Evolutionary conservation across 495 filamentous ascomycete genomes (phyloP), one percentile per base, ranked within the genome.

Genomic region (Xeromyces bisporus): DNA sequence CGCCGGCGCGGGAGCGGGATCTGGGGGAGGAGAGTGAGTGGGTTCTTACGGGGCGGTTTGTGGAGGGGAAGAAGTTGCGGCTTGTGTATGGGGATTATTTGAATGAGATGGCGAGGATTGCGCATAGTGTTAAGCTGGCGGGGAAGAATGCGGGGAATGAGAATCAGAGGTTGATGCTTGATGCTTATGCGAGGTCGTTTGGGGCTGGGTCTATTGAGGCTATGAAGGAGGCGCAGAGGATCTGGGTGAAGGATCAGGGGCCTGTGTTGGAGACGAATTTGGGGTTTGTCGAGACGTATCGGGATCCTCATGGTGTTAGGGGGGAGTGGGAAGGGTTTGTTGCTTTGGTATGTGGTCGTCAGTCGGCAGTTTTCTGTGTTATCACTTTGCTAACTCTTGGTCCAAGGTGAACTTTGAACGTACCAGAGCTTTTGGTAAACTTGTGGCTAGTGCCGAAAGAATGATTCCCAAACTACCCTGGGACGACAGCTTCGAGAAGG

Each of bases 251-350:
- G 31, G 86, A 97, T 40, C 80, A 86, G 36, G 77, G 82, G 10
- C 89, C 89, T 5, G 74, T 69, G 51, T 73, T 97, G 11, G 89
- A 96, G 52, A 78, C 68, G 11, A 87, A 96, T 50, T 71, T 96
- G 34, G 89, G 89, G 1, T 97, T 96, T 44, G 77, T 97, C 24
- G 89, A 97, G 57, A 93, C 86, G 0, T 97, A 96, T 47, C 71
- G 89, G 30, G 89, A 97, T 48, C 89, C 89, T 1, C 78, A 83
- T 32, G 87, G 89, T 28, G 73, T 93, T 7, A 66, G 87, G 31
- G 86, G 80, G n/a, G 89, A 97, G 48, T 97, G 89, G 89, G 87
- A 96, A 52, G 87, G 84, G 1, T 89, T 93, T 43, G 80, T 80
- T 31, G 78, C 79, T 18, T 63, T 80, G 40, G 76, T 81, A 36